Evolutionary conservation across 352 stramenopile species (phyloP), one percentile per base, ranked within the genome.

Genomic region (Globisporangium paroecandrum): DNA sequence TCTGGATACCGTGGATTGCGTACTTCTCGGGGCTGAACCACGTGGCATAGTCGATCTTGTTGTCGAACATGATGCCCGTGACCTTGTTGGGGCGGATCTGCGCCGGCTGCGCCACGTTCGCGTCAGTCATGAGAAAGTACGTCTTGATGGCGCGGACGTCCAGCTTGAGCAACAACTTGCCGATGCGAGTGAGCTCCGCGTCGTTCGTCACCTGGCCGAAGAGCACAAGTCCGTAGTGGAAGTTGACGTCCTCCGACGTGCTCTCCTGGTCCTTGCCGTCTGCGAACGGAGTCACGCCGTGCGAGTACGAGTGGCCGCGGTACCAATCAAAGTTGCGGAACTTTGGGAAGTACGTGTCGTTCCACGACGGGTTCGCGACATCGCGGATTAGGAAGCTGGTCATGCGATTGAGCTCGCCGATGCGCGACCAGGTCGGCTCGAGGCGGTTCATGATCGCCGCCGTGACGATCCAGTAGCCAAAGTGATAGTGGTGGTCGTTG

Each of bases 401-500:
- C 74, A 87, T 86, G 15, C 58, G 34, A 69, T 91, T 91, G 13
- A 91, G 74, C 6, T 83, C 72, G 36, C 54, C 66, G 7, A 91
- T 65, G 18, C 74, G 72, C 24, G 25, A 61, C 85, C 83, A 91
- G 8, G 75, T 89, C 67, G 82, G 85, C 56, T 91, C 79, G 46
- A 93, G 71, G 54, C 79, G 78, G 66, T 93, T 93, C 63, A 90
- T 64, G 27, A 91, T 74, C 6, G 83, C 85, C 34, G 76, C 74
- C 54, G 81, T 77, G 65, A 81, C 75, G 61, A 91, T 70, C 83
- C 83, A 91, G 74, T 91, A 91, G 57, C 83, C 83, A 57, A 83
- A 91, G 63, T 91, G 81, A 62, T 86, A 91, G 72, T 91, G 83
- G 68, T 91, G 83, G 69, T 91, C 83, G 41, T 91, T 91, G 78